These are phyloP conservation scores for Geotrichum europaeum DNA, from an alignment of 1,139 yeast species.

Conservation along the genomic window DNA sequence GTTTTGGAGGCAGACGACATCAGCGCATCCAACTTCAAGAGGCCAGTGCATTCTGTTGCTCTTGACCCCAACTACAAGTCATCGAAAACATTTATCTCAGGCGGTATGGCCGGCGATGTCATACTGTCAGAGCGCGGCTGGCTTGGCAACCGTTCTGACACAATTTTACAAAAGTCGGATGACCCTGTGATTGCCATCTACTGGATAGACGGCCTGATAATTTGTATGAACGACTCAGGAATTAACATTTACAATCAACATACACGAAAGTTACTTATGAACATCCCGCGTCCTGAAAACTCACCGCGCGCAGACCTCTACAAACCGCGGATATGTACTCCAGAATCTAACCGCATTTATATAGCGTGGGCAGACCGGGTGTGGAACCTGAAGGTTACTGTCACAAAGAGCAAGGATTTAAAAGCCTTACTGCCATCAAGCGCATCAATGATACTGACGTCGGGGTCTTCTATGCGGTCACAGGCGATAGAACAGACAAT, in stretches of 20 bases:
- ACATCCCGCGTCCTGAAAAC: conserved; percentile 52
- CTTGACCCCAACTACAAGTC: conserved; percentile 62
- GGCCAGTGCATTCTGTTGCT: conserved; percentile 86
- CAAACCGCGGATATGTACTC: conserved; percentile 70
- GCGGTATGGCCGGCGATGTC: conserved; percentile 88
- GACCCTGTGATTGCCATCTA: conserved; percentile 72
- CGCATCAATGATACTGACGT: conserved; percentile 32
- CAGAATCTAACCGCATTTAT: conserved; percentile 62
- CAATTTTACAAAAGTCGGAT: conserved; percentile 51
- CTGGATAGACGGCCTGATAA: conserved; percentile 50
- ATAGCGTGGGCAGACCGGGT: conserved; percentile 81
- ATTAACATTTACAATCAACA: conserved; percentile 39
- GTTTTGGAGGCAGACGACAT: conserved; percentile 57
- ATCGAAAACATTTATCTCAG: conserved; percentile 65
- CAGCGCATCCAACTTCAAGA: conserved; percentile 70
- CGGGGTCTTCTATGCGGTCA: conserved; percentile 27
- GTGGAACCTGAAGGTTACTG: conserved; percentile 58
- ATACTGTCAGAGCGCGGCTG: conserved; percentile 71
- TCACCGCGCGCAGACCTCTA: conserved; percentile 73
- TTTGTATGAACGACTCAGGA: conserved; percentile 87
- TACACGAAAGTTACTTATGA: conserved; percentile 35
- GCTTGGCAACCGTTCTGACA: conserved; percentile 77
- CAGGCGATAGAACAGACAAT: conserved; percentile 45
- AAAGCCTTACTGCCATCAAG: conserved; percentile 25
- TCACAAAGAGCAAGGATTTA: conserved; percentile 11